These are phyloP conservation scores for Peronospora destructor DNA, from an alignment of 352 stramenopile species.

Conservation along the genomic window DNA sequence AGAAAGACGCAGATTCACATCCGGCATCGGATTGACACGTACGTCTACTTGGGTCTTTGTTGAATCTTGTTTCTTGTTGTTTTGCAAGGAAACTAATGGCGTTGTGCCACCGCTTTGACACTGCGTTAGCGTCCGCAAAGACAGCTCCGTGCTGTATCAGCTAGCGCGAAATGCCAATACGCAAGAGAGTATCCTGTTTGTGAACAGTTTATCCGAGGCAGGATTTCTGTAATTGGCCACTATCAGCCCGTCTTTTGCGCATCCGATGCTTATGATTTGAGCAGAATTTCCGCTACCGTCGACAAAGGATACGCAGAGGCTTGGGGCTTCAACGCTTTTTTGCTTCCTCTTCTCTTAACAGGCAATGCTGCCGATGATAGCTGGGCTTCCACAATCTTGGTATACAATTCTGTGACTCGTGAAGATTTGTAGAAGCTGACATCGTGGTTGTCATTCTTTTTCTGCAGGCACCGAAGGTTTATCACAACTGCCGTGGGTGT, in stretches of 20 bases:
- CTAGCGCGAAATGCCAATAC: constrained; percentile 81
- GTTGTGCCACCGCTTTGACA: constrained; percentile 9
- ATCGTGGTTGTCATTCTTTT: too few species aligned
- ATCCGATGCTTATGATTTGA: not conserved
- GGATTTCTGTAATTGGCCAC: constrained; percentile 54
- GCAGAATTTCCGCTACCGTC: not conserved
- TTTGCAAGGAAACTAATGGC: constrained; percentile 11
- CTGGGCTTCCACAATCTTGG: too few species aligned
- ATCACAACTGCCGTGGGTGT: too few species aligned
- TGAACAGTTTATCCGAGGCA: constrained; percentile 84
- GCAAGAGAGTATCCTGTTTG: constrained; percentile 84
- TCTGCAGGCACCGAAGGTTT: too few species aligned
- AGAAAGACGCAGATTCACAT: constrained; percentile 67
- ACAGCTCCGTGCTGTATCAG: constrained; percentile 78
- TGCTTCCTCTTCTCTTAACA: not conserved
- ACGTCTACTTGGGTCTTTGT: constrained; percentile 18
- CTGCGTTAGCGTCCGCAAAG: constrained; percentile 64
- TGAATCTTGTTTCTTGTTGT: not conserved
- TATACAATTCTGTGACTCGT: too few species aligned
- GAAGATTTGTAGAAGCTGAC: too few species aligned
- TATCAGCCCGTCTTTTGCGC: not conserved
- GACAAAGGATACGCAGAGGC: not conserved
- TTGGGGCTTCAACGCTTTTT: not conserved
- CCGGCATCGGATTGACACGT: constrained; percentile 80
- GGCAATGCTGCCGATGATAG: too few species aligned